Conservation (phyloP, 257 asterid genomes). For the Scutellaria barbata region DNA sequence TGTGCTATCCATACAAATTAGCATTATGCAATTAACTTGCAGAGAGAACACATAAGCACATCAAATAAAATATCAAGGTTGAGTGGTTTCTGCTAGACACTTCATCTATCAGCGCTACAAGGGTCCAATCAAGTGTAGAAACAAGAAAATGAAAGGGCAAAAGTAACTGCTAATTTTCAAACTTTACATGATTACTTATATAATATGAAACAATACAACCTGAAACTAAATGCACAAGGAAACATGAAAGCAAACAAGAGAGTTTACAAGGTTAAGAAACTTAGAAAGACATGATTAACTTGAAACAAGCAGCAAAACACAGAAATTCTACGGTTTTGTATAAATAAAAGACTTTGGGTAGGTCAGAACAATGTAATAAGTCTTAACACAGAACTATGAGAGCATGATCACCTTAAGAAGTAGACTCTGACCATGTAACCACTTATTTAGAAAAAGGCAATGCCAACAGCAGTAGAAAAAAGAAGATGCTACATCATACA, state of each 20-base stretch:
- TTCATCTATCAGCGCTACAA: slow-evolving; percentile 1
- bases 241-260: background rate
- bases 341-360: background rate
- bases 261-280: background rate
- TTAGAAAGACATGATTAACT: background rate
- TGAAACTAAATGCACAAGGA: slow-evolving; percentile 3
- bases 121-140: slow-evolving; percentile 10
- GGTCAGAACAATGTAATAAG: background rate
- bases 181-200: background rate
- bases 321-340: slow-evolving; percentile 13
- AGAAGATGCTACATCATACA: background rate
- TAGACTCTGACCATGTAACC: slow-evolving; percentile 7
- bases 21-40: slow-evolving; percentile 4
- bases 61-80: background rate
- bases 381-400: background rate
- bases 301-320: background rate
- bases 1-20: background rate
- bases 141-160: background rate
- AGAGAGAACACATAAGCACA: slow-evolving; percentile 17
- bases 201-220: slow-evolving; percentile 14
- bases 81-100: slow-evolving; percentile 1
- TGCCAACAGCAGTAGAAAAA: background rate
- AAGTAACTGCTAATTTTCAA: background rate
- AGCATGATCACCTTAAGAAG: background rate
- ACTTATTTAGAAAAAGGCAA: background rate